A percentile compares a stretch with the other conserved stretches of the same genome.
Evolutionary conservation across 2,329 filamentous ascomycete genomes (phyloP).

Genomic region (Diaporthe nobilis): DNA sequence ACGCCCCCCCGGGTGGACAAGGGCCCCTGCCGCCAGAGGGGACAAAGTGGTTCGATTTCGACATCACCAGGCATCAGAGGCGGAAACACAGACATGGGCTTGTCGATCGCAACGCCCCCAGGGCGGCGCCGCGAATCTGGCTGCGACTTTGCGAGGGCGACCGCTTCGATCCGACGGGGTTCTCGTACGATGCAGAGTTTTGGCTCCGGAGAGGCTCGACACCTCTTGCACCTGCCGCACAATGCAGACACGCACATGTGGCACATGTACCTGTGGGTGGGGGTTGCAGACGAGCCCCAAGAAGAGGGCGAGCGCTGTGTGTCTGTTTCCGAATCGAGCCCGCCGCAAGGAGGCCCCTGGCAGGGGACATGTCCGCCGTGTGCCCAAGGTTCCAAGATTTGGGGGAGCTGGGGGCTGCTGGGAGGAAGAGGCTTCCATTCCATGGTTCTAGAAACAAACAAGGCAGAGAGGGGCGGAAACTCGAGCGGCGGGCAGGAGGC

Average conservation of each 20-base stretch:
- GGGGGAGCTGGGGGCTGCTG: background rate
- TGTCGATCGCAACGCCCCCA: conserved; percentile 33
- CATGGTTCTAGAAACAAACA: conserved; percentile 25
- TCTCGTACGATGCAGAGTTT: conserved; percentile 37
- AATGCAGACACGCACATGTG: conserved; percentile 17
- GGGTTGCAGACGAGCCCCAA: background rate
- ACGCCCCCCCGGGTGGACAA: conserved; percentile 5
- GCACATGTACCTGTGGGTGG: background rate
- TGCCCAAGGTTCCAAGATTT: conserved; percentile 3
- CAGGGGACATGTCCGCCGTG: conserved; percentile 27
- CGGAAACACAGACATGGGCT: conserved; percentile 36
- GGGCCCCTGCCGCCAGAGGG: conserved; percentile 35
- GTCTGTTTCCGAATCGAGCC: conserved; percentile 15
- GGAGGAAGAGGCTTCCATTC: conserved; percentile 17
- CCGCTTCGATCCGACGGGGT: conserved; percentile 3
- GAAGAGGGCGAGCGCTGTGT: background rate
- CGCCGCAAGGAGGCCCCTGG: conserved; percentile 25
- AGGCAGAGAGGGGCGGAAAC: conserved; percentile 30
- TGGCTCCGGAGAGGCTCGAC: background rate
- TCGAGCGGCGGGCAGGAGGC: conserved; percentile 31
- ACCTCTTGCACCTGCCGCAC: background rate
- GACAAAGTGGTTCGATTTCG: conserved; percentile 39
- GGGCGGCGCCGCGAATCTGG: conserved; percentile 25
- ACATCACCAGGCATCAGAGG: conserved; percentile 36
- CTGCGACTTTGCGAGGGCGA: conserved; percentile 23